Evolutionary conservation across 2,329 filamentous ascomycete species (phyloP).

Genomic region (Cladosporium halotolerans): DNA sequence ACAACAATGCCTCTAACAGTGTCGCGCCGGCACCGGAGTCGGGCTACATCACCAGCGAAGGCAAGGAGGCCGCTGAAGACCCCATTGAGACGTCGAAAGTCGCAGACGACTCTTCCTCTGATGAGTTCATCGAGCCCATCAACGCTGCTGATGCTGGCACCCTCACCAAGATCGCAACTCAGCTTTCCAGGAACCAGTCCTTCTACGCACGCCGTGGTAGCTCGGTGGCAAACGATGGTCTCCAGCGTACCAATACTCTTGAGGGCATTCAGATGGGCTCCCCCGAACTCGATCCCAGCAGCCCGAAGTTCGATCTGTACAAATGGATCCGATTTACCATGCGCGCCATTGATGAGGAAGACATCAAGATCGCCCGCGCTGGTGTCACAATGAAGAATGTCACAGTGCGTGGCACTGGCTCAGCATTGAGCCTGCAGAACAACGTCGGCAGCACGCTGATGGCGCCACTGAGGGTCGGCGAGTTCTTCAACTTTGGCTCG

Average conservation of each 20-base stretch:
- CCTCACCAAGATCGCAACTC: conserved; percentile 19
- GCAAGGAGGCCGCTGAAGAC: conserved; percentile 24
- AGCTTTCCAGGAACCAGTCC: conserved; percentile 13
- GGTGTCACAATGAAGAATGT: conserved; percentile 61
- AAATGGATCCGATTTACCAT: conserved; percentile 48
- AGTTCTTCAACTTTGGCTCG: conserved; percentile 46
- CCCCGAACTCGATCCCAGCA: conserved; percentile 47
- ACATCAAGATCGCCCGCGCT: conserved; percentile 47
- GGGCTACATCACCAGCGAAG: conserved; percentile 21
- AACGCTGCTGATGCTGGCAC: conserved; percentile 15
- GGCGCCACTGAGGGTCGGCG: conserved; percentile 51
- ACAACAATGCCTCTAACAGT: background rate
- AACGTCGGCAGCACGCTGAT: conserved; percentile 57
- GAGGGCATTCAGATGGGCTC: conserved; percentile 39
- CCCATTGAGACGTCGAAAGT: conserved; percentile 9
- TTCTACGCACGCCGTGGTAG: conserved; percentile 15
- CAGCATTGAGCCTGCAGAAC: conserved; percentile 61
- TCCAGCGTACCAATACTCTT: conserved; percentile 24
- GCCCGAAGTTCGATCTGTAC: conserved; percentile 47
- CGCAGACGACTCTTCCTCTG: conserved; percentile 8
- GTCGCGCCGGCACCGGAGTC: background rate
- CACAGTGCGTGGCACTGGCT: conserved; percentile 60
- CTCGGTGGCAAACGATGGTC: conserved; percentile 13
- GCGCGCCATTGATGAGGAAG: conserved; percentile 49
- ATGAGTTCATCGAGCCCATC: conserved; percentile 16